Evolutionary conservation across 257 asterid species (phyloP).

Genomic region (Leonotis leonurus): DNA sequence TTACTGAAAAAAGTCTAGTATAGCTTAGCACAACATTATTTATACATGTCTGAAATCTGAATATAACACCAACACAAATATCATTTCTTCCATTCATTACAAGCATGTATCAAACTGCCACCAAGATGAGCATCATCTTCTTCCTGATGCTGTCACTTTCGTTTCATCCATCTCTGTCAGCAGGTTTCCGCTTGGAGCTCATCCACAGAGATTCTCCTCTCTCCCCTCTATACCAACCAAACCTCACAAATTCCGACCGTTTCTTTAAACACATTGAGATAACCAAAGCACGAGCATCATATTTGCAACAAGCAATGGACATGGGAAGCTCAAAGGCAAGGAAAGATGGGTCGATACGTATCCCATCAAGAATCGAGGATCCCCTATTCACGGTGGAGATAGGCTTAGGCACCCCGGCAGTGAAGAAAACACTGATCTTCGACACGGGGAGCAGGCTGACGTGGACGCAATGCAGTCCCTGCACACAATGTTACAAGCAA

Average conservation of each 20-base stretch:
- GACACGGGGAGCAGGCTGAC: too few relatives aligned
- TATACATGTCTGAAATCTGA: background rate
- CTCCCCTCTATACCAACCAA: constrained; percentile 27
- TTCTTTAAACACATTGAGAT: constrained; percentile 9
- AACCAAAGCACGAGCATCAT: constrained; percentile 15
- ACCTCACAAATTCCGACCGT: constrained; percentile 24
- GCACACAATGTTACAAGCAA: constrained; percentile 24
- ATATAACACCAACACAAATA: background rate
- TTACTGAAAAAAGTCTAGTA: constrained; percentile 6
- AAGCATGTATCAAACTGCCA: constrained; percentile 11
- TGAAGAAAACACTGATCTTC: constrained; percentile 17
- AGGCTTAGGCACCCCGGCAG: constrained; percentile 27
- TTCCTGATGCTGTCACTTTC: background rate
- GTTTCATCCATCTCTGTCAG: constrained; percentile 4
- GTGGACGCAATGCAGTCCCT: constrained; percentile 34
- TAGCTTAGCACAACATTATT: background rate
- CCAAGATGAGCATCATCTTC: background rate
- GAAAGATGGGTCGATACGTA: background rate
- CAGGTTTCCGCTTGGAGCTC: constrained; percentile 21
- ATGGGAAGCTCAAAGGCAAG: background rate
- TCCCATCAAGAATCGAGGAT: constrained; percentile 1
- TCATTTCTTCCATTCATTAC: background rate
- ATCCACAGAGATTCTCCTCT: constrained; percentile 33
- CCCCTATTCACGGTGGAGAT: constrained; percentile 23
- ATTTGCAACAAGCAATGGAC: background rate